A percentile compares a stretch with the other conserved stretches of the same genome.
phyloP scores from a whole-genome alignment of 352 stramenopile species.

The Globisporangium canariense region DNA sequence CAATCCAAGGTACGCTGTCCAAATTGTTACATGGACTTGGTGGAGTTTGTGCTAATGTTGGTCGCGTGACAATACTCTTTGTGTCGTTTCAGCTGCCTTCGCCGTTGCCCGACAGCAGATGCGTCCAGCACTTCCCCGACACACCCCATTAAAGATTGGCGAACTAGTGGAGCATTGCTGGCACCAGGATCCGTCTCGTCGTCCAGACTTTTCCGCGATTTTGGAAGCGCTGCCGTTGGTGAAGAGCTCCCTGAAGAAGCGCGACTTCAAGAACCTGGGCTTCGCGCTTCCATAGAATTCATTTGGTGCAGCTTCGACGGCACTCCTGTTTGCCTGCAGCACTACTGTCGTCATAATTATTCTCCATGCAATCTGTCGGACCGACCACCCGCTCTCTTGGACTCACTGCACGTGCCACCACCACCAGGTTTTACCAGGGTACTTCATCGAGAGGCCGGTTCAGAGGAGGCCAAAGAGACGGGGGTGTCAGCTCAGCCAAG shows the following conservation, averaged over 20 bases:
- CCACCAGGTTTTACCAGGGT: not conserved
- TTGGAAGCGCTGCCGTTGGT: constrained; percentile 77
- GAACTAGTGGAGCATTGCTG: constrained; percentile 83
- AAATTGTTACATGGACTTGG: not conserved
- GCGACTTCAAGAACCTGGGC: constrained; percentile 83
- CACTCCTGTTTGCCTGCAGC: not conserved
- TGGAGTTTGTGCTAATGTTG: constrained; percentile 1
- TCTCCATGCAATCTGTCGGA: constrained; percentile 11
- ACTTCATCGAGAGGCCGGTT: too few relatives aligned
- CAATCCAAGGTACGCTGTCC: constrained; percentile 63
- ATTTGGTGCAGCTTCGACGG: constrained; percentile 9
- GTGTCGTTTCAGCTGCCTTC: constrained; percentile 43
- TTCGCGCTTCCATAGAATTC: constrained; percentile 41
- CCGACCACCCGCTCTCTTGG: not conserved
- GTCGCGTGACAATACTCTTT: too few relatives aligned
- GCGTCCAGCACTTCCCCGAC: constrained; percentile 78
- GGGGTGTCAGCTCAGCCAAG: not conserved
- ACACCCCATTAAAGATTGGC: constrained; percentile 79
- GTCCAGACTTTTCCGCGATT: constrained; percentile 73
- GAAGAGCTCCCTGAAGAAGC: constrained; percentile 78
- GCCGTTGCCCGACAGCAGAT: constrained; percentile 81
- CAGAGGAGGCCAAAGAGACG: too few relatives aligned
- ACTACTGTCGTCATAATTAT: constrained; percentile 14
- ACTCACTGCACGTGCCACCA: not conserved
- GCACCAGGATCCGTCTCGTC: constrained; percentile 73